Evolutionary conservation across 495 filamentous ascomycete genomes (phyloP).

Genomic region (Aspergillus leporis): DNA sequence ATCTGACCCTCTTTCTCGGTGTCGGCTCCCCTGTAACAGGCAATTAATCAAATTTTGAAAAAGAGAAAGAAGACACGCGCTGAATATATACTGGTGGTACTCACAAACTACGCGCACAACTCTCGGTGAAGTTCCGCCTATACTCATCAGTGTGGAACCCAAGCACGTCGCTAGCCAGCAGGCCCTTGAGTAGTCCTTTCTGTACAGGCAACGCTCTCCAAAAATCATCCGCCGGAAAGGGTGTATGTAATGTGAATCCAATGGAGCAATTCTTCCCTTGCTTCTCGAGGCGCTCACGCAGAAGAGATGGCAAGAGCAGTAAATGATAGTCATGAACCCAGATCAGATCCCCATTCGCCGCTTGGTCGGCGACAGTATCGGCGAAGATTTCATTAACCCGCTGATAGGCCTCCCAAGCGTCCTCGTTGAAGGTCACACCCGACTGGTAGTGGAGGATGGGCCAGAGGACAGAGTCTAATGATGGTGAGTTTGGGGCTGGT

Average conservation of each 20-base stretch:
- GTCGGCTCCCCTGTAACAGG: conserved; percentile 19
- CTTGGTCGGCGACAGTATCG: conserved; percentile 68
- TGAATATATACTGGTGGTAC: conserved; percentile 38
- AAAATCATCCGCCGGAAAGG: conserved; percentile 90
- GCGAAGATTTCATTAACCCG: conserved; percentile 88
- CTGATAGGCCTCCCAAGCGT: conserved; percentile 81
- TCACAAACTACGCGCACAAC: conserved; percentile 76
- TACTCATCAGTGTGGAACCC: conserved; percentile 98
- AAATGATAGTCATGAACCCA: conserved; percentile 98
- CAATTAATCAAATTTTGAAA: too few relatives aligned
- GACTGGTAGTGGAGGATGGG: conserved; percentile 96
- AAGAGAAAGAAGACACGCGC: too few relatives aligned
- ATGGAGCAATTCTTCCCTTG: conserved; percentile 77
- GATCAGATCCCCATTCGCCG: conserved; percentile 77
- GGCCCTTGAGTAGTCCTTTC: conserved; percentile 74
- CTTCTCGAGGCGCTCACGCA: conserved; percentile 73
- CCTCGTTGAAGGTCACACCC: conserved; percentile 85
- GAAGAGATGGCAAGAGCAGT: conserved; percentile 84
- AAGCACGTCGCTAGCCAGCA: conserved; percentile 82
- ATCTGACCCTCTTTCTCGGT: conserved; percentile 62
- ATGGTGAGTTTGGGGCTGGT: not conserved
- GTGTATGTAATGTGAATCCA: conserved; percentile 93
- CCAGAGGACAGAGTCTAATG: conserved; percentile 86
- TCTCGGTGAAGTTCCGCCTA: conserved; percentile 79
- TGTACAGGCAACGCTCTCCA: conserved; percentile 88